Conservation (phyloP, 129 eudicot genomes). For the Ambrosia trifida region DNA sequence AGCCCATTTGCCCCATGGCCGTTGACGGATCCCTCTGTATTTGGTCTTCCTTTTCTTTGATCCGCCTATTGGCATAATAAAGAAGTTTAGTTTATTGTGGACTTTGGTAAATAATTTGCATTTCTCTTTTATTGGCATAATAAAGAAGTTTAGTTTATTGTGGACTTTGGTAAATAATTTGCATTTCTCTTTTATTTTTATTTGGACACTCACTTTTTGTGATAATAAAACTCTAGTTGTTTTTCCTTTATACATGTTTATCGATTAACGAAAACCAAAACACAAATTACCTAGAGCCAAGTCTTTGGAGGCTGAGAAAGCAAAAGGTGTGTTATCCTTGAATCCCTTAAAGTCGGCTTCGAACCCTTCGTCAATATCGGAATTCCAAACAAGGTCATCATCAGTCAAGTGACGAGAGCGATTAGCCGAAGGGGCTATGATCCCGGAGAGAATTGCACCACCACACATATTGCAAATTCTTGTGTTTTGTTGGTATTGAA, state of each 20-base stretch:
- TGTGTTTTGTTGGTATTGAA: too few species aligned
- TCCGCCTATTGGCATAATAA: not conserved
- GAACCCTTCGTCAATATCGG: constrained; percentile 59
- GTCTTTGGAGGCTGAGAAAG: constrained; percentile 49
- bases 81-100: too few species aligned
- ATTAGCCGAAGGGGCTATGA: constrained; percentile 46
- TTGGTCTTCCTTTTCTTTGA: constrained; percentile 87
- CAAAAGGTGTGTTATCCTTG: constrained; percentile 44
- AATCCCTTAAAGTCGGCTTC: constrained; percentile 85
- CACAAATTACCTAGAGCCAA: constrained; percentile 33
- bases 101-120: too few species aligned
- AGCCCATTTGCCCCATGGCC: constrained; percentile 99
- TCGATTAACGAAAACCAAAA: too few species aligned
- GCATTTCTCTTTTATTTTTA: too few species aligned
- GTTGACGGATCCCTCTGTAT: constrained; percentile 87
- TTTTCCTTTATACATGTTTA: too few species aligned
- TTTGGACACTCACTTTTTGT: too few species aligned
- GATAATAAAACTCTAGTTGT: too few species aligned
- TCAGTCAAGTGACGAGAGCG: constrained; percentile 58
- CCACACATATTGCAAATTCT: constrained; percentile 63
- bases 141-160: too few species aligned
- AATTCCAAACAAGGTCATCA: constrained; percentile 68
- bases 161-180: too few species aligned
- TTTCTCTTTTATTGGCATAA: too few species aligned
- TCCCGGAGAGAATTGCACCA: constrained; percentile 82